Base-by-base conservation (phyloP, 768 basidiomycete species). In the Epithele typhae region DNA sequence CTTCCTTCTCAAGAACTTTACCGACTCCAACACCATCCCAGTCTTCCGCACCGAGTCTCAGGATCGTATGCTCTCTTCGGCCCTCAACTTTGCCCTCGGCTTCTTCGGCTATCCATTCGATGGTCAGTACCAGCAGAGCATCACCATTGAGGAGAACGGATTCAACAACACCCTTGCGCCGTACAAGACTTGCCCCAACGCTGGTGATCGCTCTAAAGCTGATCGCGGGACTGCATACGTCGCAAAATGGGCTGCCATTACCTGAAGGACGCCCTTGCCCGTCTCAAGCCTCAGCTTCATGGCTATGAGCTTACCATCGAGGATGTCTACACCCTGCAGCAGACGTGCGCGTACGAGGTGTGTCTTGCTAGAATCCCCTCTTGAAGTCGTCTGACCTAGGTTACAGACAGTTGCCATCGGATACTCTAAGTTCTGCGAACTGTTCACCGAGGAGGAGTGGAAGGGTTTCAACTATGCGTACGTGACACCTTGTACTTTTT, bases 401-500 rank as follows among this genome's bases (percentile, higher is more conserved):
- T 35, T 4, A 17, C 44, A 89, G 87, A 93, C 94, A 15, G 94
- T 95, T 37, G 87, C 91, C 0, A 73, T 95, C 10, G 92, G 91
- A 8, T 94, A 91, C 60, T 92, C 90, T 14, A 84, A 82, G 53
- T 97, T 94, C 68, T 97, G 92, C 53, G 81, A 83, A 45, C 70
- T 96, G 3, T 97, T 97, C 65, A 92, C 90, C 0, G 76, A 85
- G 57, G 82, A 89, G 36, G 93, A 96, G 65, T 97, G 92, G 93
- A 84, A 88, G 60, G 91, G 91, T 0, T 95, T 92, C 62, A 78
- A 90, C 62, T 95, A 96, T 52, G 75, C 85, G 79, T 89, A 54
- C 46, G 84, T 68, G 10, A 24, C 14, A 10, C 21, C 34, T 24
- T 25, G 19, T 25, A n/a, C 12, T 30, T 7, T 18, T 10, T 48